phyloP scores from a whole-genome alignment of 108 stramenopile species.

The Pseudonitzschia multiseries region DNA sequence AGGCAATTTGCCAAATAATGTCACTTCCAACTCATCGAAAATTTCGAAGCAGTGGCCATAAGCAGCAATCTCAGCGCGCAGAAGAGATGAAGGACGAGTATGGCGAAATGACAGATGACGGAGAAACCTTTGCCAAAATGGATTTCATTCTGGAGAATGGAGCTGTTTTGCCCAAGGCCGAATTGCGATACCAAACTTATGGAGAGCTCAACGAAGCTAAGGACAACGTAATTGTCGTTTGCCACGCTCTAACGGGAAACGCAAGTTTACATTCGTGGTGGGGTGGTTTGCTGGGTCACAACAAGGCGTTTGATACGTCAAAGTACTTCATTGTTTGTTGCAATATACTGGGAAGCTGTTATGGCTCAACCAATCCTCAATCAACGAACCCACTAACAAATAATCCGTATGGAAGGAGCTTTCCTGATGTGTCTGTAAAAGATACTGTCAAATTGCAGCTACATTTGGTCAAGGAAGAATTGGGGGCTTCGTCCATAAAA shows the following conservation, averaged over 20 bases:
- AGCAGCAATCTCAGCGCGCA: conserved; percentile 1
- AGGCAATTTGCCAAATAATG: not conserved
- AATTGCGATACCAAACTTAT: conserved; percentile 90
- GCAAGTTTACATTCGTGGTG: conserved; percentile 93
- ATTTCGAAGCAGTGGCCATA: conserved; percentile 8
- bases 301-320: conserved; percentile 89
- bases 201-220: conserved; percentile 74
- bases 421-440: conserved; percentile 87
- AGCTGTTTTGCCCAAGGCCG: conserved; percentile 64
- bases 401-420: conserved; percentile 68
- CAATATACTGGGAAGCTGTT: conserved; percentile 90
- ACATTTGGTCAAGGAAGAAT: conserved; percentile 65
- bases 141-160: conserved; percentile 69
- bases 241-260: conserved; percentile 96
- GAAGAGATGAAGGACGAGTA: conserved; percentile 87
- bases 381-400: conserved; percentile 54
- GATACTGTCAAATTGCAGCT: conserved; percentile 89
- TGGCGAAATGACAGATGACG: conserved; percentile 78
- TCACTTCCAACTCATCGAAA: conserved; percentile 3
- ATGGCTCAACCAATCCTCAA: conserved; percentile 81
- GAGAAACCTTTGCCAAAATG: conserved; percentile 62
- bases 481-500: conserved; percentile 72
- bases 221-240: conserved; percentile 91
- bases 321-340: conserved; percentile 90
- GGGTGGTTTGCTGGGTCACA: conserved; percentile 85